Percentiles rank a stretch among this genome's conserved stretches.
phyloP scores from a whole-genome alignment of 257 asterid genomes.

The Euphrasia confusa region DNA sequence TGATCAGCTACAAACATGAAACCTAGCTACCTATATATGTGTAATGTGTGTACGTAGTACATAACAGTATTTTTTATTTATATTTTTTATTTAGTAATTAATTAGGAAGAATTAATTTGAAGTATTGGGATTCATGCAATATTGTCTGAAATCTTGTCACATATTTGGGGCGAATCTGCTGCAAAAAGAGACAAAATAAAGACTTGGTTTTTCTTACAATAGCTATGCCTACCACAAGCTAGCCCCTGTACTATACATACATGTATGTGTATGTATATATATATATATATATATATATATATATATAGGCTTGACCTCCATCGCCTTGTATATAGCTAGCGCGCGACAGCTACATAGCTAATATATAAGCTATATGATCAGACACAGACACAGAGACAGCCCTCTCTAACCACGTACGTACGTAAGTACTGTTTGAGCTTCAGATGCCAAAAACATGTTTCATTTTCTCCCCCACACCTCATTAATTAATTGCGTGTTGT shows the following conservation, averaged over 20 bases:
- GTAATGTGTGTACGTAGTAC: too few species aligned
- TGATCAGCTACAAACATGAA: too few species aligned
- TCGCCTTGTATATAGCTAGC: too few species aligned
- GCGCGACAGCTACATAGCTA: too few species aligned
- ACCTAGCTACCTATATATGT: too few species aligned
- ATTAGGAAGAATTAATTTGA: too few species aligned
- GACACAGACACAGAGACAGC: slow-evolving; percentile 9
- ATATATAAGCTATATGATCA: too few species aligned
- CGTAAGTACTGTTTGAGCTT: slow-evolving; percentile 27
- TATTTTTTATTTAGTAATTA: too few species aligned
- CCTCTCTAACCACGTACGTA: not conserved
- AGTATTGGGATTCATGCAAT: slow-evolving; percentile 24
- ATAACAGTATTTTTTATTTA: too few species aligned
- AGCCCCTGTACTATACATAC: not conserved
- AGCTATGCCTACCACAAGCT: slow-evolving; percentile 1
- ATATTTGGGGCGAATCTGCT: slow-evolving; percentile 32
- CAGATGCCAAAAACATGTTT: slow-evolving; percentile 50
- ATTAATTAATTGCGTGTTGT: slow-evolving; percentile 17
- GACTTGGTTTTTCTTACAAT: slow-evolving; percentile 26
- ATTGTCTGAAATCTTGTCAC: slow-evolving; percentile 37
- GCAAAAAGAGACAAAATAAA: slow-evolving; percentile 25
- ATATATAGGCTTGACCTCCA: not conserved
- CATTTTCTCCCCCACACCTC: slow-evolving; percentile 25
- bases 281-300: slow-evolving; percentile 3
- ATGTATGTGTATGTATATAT: too few species aligned